Percentiles rank a stretch among this genome's conserved stretches.
These are phyloP conservation scores for Fereydounia khargensis DNA, from an alignment of 1,284 basidiomycete species.

Conservation along the genomic window DNA sequence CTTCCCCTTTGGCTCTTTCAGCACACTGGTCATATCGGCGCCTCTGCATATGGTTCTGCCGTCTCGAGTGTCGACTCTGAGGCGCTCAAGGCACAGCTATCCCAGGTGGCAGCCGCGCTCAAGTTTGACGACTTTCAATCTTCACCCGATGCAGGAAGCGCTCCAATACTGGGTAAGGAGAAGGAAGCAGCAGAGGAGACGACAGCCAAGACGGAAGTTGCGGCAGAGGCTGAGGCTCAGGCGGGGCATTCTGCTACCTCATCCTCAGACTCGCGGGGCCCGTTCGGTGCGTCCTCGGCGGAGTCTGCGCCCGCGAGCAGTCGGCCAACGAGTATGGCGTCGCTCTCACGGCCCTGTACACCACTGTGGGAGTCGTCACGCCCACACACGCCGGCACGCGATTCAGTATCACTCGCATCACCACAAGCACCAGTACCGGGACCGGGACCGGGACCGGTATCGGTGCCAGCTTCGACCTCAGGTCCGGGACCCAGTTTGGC, in stretches of 20 bases:
- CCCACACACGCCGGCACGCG: conserved; percentile 9
- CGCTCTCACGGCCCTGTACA: conserved; percentile 14
- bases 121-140: conserved; percentile 1
- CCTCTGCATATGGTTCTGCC: conserved; percentile 4
- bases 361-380: conserved; percentile 21
- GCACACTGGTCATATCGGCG: conserved; percentile 17
- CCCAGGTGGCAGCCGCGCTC: conserved; percentile 15
- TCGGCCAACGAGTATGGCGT: conserved; percentile 5
- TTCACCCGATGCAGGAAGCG: too few relatives aligned
- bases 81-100: conserved; percentile 5
- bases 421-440: conserved; percentile 6
- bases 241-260: too few relatives aligned
- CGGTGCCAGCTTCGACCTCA: conserved; percentile 12
- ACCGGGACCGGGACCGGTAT: conserved; percentile 24
- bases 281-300: conserved; percentile 5
- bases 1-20: not conserved
- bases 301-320: not conserved
- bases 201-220: conserved; percentile 16
- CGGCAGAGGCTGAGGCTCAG: too few relatives aligned
- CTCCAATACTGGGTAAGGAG: too few relatives aligned
- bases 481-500: conserved; percentile 2
- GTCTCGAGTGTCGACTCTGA: conserved; percentile 1
- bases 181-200: conserved; percentile 10
- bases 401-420: conserved; percentile 6
- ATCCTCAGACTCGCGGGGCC: conserved; percentile 2